A percentile compares a stretch with the other conserved stretches of the same genome.
Evolutionary conservation across 2,329 filamentous ascomycete genomes (phyloP).

Genomic region (Chrysosphaeria jannelii): DNA sequence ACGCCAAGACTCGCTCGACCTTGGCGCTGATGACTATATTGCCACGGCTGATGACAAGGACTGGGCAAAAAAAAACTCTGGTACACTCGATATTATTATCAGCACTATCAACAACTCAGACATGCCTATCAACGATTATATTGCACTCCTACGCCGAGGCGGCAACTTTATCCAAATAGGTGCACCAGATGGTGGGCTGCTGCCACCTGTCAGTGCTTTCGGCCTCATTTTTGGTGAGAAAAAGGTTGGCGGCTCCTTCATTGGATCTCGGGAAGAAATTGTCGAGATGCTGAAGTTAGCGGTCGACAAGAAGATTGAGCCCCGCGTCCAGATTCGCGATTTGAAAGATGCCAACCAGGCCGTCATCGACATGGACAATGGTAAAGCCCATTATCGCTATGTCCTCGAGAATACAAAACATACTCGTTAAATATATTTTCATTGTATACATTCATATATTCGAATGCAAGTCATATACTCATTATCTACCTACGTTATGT

Average conservation of each 20-base stretch:
- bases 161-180: slow-evolving; percentile 37
- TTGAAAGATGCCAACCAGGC: slow-evolving; percentile 27
- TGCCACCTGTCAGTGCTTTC: slow-evolving; percentile 18
- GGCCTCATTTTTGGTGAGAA: slow-evolving; percentile 24
- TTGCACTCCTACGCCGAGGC: slow-evolving; percentile 32
- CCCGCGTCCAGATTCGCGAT: slow-evolving; percentile 22
- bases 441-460: too few species aligned
- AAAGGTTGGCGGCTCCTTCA: slow-evolving; percentile 15
- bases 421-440: too few species aligned
- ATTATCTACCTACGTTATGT: too few species aligned
- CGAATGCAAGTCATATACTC: too few species aligned
- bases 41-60: slow-evolving; percentile 17
- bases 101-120: slow-evolving; percentile 17
- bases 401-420: slow-evolving; percentile 9
- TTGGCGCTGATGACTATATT: slow-evolving; percentile 5
- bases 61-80: slow-evolving; percentile 21
- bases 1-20: slow-evolving; percentile 2
- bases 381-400: slow-evolving; percentile 21
- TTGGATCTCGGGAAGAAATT: slow-evolving; percentile 26
- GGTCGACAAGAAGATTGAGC: slow-evolving; percentile 23
- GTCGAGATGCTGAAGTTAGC: slow-evolving; percentile 29
- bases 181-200: slow-evolving; percentile 21
- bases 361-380: slow-evolving; percentile 23
- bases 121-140: slow-evolving; percentile 33
- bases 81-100: slow-evolving; percentile 26